These are phyloP conservation scores for Fusarium napiforme DNA, from an alignment of 2,329 filamentous ascomycete genomes.

Conservation along the genomic window DNA sequence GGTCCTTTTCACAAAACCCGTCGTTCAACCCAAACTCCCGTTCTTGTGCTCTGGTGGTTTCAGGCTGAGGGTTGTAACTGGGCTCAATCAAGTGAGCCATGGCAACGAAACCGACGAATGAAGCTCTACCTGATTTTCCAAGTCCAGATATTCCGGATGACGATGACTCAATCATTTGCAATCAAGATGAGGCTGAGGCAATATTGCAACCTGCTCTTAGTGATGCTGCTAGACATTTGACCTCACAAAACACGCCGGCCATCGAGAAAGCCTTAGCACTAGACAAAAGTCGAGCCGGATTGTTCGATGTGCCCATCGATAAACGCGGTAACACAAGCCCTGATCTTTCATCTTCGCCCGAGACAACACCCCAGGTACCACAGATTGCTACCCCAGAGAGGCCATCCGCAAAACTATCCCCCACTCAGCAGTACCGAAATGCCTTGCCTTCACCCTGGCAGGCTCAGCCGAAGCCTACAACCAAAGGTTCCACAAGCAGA, in stretches of 20 bases:
- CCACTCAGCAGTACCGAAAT: constrained; percentile 8
- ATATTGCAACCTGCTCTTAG: constrained; percentile 70
- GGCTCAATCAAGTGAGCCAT: constrained; percentile 15
- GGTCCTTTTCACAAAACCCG: constrained; percentile 6
- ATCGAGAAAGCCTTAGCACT: constrained; percentile 68
- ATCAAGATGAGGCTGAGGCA: constrained; percentile 68
- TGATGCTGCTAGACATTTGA: constrained; percentile 64
- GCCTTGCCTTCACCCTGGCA: constrained; percentile 47
- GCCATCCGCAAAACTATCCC: constrained; percentile 6
- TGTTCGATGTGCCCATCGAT: constrained; percentile 43
- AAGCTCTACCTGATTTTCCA: constrained; percentile 5
- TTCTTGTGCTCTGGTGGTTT: neutral
- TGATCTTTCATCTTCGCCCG: constrained; percentile 35
- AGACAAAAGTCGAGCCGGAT: constrained; percentile 51
- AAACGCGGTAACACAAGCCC: constrained; percentile 41
- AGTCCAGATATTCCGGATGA: constrained; percentile 28
- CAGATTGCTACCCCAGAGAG: constrained; percentile 10
- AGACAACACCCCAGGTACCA: constrained; percentile 17
- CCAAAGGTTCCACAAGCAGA: constrained; percentile 35
- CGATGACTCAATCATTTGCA: constrained; percentile 46
- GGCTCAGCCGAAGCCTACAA: constrained; percentile 34
- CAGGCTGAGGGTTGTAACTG: neutral
- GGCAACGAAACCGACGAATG: constrained; percentile 12
- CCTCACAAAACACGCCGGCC: constrained; percentile 65
- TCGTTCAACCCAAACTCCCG: neutral